These are phyloP conservation scores for Coccomyxa subellipsoidea DNA, from an alignment of 163 green algal genomes.

Conservation along the genomic window DNA sequence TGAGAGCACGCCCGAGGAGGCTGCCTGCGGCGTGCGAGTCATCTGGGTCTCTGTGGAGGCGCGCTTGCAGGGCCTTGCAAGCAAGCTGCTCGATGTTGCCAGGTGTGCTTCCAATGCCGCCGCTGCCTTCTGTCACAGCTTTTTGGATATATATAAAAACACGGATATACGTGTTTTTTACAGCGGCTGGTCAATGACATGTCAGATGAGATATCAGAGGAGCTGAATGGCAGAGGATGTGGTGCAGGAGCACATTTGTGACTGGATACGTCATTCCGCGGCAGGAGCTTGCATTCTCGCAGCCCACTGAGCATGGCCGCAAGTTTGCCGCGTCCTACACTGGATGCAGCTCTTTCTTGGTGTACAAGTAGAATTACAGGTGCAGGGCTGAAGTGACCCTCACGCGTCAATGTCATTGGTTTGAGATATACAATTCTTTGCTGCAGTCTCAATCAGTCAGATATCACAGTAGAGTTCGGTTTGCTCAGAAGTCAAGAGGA, in stretches of 20 bases:
- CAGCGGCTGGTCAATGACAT: background rate
- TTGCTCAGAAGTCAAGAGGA: too few species aligned
- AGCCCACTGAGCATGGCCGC: constrained; percentile 44
- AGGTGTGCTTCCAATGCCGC: constrained; percentile 26
- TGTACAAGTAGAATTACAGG: constrained; percentile 38
- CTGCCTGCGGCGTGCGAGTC: constrained; percentile 49
- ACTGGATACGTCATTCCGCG: constrained; percentile 48
- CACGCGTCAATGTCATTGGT: too few species aligned
- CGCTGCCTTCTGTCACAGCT: too few species aligned
- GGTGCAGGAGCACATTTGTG: constrained; percentile 42
- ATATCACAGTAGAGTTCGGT: too few species aligned
- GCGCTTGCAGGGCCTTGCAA: constrained; percentile 44
- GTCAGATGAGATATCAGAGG: background rate
- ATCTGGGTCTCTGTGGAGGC: constrained; percentile 52
- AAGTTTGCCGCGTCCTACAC: constrained; percentile 46
- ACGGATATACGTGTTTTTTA: too few species aligned
- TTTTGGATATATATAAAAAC: too few species aligned
- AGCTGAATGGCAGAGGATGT: background rate
- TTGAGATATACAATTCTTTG: too few species aligned
- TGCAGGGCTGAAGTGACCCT: background rate
- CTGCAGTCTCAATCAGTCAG: too few species aligned
- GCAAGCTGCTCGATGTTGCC: constrained; percentile 49
- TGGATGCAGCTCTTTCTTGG: constrained; percentile 40
- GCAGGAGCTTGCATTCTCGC: constrained; percentile 48
- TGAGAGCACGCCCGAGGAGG: constrained; percentile 13